Base-by-base conservation (phyloP, 23 red algal species). In the Gracilaria caudata region DNA sequence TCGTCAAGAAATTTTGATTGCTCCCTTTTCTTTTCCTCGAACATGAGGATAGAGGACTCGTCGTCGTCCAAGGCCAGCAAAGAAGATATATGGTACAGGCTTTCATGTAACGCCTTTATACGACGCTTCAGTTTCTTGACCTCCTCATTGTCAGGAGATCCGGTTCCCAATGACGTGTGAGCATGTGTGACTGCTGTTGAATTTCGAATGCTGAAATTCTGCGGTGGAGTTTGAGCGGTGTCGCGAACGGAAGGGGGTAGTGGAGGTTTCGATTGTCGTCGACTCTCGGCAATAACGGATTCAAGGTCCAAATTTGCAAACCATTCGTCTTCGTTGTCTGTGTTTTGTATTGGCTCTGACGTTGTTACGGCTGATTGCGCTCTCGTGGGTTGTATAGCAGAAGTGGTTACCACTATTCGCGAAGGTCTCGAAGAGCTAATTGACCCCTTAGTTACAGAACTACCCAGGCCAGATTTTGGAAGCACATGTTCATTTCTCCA, bases 21-120 rank as follows among this genome's bases (percentile, higher is more conserved):
- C 11, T 78, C 73, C 44, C 71, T 58, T 14, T 72, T 68, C 35
- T 55, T 78, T 79, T 61, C 57, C 32, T 68, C 72, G 29, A 61
- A 79, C 29, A 23, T 56, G 10, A 72, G 13, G 29, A 89, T 68
- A 24, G 85, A 58, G 9, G 44, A n/a, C 16, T 61, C 74, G 28
- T 89, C 68, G 5, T 75, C 72, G 12, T 89, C 85, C 72, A 89
- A 38, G 16, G 73, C 85, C 26, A 89, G 38, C 23, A 89, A 14
- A 40, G 47, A 75, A 16, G 85, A 89, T 25, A 79, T 89, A 47
- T 89, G 64, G 44, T 79, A 89, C 43, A 89, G 60, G 47, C 72
- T 79, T 58, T 89, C 85, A 40, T 89, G 51, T 13, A 79, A 30
- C 12, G 74, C 72, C 9, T 75, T 61, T 30, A 89, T 89, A 8